These are phyloP conservation scores for Athelia sp. DNA, from an alignment of 1,284 basidiomycete species.

Conservation along the genomic window DNA sequence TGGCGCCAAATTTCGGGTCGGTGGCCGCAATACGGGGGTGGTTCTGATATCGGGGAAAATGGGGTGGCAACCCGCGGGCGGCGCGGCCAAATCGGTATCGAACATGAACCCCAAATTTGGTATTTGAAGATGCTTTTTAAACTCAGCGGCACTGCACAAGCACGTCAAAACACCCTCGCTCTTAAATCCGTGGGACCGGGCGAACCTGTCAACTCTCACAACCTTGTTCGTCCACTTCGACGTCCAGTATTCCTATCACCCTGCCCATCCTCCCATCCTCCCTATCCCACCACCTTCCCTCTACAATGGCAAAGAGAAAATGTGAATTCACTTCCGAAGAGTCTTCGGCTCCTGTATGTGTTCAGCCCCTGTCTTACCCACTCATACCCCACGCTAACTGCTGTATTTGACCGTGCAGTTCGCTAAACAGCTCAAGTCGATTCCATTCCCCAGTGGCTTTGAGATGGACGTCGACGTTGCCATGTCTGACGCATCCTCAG, in stretches of 20 bases:
- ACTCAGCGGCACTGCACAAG: too few species aligned
- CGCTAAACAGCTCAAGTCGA: conserved; percentile 1
- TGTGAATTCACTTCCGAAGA: neutral
- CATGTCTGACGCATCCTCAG: neutral
- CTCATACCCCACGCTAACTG: neutral
- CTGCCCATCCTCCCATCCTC: neutral
- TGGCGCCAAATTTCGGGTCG: too few species aligned
- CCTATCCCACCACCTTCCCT: neutral
- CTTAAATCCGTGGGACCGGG: too few species aligned
- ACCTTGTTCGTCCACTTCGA: neutral
- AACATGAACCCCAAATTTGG: too few species aligned
- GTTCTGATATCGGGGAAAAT: too few species aligned
- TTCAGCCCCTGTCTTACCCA: neutral
- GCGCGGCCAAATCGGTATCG: too few species aligned
- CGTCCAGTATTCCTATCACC: neutral
- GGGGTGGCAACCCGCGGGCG: too few species aligned
- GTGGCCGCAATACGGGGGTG: too few species aligned
- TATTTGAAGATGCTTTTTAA: too few species aligned
- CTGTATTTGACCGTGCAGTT: neutral
- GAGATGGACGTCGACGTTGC: neutral
- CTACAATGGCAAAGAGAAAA: neutral
- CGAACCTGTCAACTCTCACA: too few species aligned
- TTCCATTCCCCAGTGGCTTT: neutral
- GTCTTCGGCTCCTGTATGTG: neutral
- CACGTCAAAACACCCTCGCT: too few species aligned